Evolutionary conservation across 208 protist species (phyloP), one percentile per base, ranked within the genome.

Genomic region (Trichomonas tenax): DNA sequence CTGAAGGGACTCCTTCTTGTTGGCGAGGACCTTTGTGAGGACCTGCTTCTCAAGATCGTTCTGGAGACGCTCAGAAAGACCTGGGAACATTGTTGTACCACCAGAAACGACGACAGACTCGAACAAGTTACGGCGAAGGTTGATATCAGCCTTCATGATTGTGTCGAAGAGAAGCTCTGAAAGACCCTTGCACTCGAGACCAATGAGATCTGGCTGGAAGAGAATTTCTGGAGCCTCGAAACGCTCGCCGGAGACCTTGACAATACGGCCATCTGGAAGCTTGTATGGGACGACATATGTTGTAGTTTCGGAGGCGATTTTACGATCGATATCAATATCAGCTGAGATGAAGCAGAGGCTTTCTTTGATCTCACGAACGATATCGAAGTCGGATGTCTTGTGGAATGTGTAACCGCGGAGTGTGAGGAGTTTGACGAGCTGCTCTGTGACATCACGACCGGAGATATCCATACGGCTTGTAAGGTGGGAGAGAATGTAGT

Each of bases 101-200:
- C 99, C 99, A 41, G 98, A 99, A 4, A 99, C 97, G n/a, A 99
- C 98, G 96, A 99, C 98, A 97, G 99, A 98, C 96, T 98, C 98
- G 97, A 99, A 99, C 38, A 99, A 98, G 45, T 98, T 96, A 0
- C 96, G 15, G 23, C 98, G 97, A 17, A 98, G 96, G 96, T 98
- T 98, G 95, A 98, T 98, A 97, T 98, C 98, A 51, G 97, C 96
- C 36, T 97, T 97, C 96, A 97, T 97, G 96, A 99, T 99, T 90
- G 97, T 98, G 58, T 99, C 98, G 98, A 99, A 99, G 40, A 99
- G 95, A 93, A 98, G 96, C 81, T 98, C 97, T 23, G 14, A 63
- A 34, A 97, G 14, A 31, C 97, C 96, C 41, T 96, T 96, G 41
- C 96, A 97, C 96, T 99, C 99, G 17, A 98, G 93, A 96, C 99